phyloP scores from a whole-genome alignment of 805 yeast genomes.

The Komagataella populi region DNA sequence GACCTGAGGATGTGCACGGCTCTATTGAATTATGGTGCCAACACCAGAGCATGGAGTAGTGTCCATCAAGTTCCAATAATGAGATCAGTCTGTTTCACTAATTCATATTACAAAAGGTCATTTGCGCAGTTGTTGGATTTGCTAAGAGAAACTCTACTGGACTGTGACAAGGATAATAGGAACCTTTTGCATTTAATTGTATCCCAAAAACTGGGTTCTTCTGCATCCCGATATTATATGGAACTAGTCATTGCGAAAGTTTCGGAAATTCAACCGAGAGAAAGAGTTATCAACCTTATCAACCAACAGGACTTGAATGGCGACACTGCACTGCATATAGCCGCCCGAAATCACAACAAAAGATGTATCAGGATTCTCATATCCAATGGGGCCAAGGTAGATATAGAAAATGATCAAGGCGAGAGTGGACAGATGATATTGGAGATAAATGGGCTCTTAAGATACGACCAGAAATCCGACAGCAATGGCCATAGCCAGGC shows the following conservation, averaged over 20 bases:
- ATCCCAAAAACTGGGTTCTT: conserved; percentile 37
- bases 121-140: conserved; percentile 71
- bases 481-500: not conserved
- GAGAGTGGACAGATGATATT: conserved; percentile 17
- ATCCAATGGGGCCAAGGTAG: conserved; percentile 39
- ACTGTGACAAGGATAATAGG: conserved; percentile 57
- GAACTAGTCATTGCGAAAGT: conserved; percentile 65
- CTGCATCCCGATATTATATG: conserved; percentile 74
- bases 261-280: conserved; percentile 47
- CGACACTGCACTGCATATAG: conserved; percentile 40
- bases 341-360: conserved; percentile 28
- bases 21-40: conserved; percentile 64
- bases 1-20: conserved; percentile 65
- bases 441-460: not conserved
- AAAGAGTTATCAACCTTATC: conserved; percentile 42
- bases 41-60: conserved; percentile 42
- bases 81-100: conserved; percentile 75
- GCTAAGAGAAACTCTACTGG: conserved; percentile 63
- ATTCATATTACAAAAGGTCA: conserved; percentile 68
- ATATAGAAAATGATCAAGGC: conserved; percentile 31
- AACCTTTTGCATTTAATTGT: conserved; percentile 85
- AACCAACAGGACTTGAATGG: conserved; percentile 45
- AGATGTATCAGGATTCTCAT: conserved; percentile 30
- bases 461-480: not conserved
- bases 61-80: conserved; percentile 82